Base-by-base conservation (phyloP, 2,329 filamentous ascomycete species). In the Meredithiella fracta region DNA sequence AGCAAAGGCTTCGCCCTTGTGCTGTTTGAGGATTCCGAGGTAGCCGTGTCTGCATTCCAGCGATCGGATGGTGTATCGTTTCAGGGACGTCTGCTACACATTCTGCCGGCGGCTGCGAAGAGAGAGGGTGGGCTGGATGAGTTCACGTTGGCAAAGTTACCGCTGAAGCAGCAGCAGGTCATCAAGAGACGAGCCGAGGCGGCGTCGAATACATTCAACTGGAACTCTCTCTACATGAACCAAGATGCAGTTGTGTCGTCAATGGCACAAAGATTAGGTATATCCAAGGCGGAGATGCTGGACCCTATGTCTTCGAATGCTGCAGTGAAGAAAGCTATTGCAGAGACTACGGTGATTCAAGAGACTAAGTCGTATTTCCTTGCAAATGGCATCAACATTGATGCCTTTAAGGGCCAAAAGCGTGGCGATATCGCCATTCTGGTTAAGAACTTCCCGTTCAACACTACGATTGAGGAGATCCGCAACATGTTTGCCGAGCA, bases 191-290 rank as follows among this genome's bases (percentile, higher is more conserved):
- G 86, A 69, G 77, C 83, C 52, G 84, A 91, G 63, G 86, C 90
- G 22, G 77, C 85, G 7, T 83, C 82, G 29, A 80, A 78, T 51
- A 81, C 79, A 1, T 97, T 97, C 71, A 95, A 91, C 67, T 98
- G 92, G 92, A 98, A 98, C 72, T 91, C 90, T n/a, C 74, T 98
- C n/a, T 98, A 92, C 69, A 94, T 98, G 86, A 96, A 85, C 69
- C 85, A 88, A 70, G 90, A 98, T 72, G 87, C 92, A 53, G 89
- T 98, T 54, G 90, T 96, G 69, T 82, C 86, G 51, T 94, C 90
- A 4, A 80, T 95, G 59, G 88, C 92, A 51, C 80, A 83, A 65
- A 84, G 90, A 55, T 75, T 98, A 57, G 90, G 91, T 50, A 79
- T 98, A 57, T 84, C 85, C 56, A 98, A 98, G 72, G 83, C 88